phyloP scores from a whole-genome alignment of 345 rosid genomes.

The Eucalyptus victrix region DNA sequence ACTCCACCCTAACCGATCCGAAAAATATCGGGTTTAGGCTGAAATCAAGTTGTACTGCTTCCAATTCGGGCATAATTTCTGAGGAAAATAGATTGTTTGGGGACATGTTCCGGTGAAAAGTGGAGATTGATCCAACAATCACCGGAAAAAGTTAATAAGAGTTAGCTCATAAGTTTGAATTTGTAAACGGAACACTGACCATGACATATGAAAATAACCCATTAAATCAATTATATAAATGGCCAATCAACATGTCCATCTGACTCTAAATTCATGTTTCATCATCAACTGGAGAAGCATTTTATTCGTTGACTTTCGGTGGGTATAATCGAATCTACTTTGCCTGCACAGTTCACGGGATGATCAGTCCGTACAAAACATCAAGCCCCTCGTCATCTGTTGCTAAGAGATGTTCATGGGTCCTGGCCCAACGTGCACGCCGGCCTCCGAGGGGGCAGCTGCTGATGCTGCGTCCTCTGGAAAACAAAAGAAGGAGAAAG shows the following conservation, averaged over 20 bases:
- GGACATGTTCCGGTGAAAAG: not conserved
- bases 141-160: rapidly evolving
- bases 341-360: not conserved
- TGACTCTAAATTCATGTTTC: not conserved
- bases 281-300: not conserved
- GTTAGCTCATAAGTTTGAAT: not conserved
- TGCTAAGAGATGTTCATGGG: not conserved
- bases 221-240: not conserved
- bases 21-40: not conserved
- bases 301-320: not conserved
- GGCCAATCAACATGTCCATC: not conserved
- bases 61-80: not conserved
- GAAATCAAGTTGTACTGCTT: not conserved
- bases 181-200: not conserved
- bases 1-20: rapidly evolving
- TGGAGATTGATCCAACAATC: rapidly evolving
- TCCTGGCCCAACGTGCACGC: not conserved
- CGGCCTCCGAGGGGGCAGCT: not conserved
- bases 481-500: not conserved
- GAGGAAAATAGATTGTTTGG: not conserved
- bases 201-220: not conserved
- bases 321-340: not conserved
- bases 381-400: not conserved
- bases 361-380: not conserved
- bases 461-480: not conserved